Evolutionary conservation across 2,329 filamentous ascomycete genomes (phyloP), one percentile per base, ranked within the genome.

Genomic region (Fusarium coffeatum): DNA sequence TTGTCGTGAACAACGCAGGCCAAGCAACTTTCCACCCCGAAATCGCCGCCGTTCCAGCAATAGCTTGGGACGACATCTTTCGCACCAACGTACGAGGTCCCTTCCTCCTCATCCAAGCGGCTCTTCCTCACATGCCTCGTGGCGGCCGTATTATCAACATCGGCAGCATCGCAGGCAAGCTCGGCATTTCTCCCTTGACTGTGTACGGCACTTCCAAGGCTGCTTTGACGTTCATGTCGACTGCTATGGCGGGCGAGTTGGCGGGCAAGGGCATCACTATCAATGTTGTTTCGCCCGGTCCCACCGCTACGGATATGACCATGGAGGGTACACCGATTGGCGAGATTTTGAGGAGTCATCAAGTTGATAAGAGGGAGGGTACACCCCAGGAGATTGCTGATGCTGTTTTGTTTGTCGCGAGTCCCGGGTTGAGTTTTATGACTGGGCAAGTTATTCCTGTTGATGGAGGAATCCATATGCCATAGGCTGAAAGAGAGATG

Each of bases 131-230:
- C 37, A 65, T 81, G 8, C 59, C 74, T 1, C 58, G 57, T 2
- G 75, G 77, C 5, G 76, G 79, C 0, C 77, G 80, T 0, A 77
- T 81, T 3, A 71, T 81, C n/a, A 74, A 76, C 27, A 63, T 81
- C 5, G 79, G 78, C 2, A 80, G 78, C 0, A 73, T 74, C 6
- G 74, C 68, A n/a, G 77, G 78, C 3, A 71, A 78, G 2, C 57
- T 77, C 4, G 79, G 78, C 2, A 64, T 77, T 4, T 62, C 76
- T 2, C 71, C 63, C 0, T 68, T 78, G 34, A 75, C 77, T 0
- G 75, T 81, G 0, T 81, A 82, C 32, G 76, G 69, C 0, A 72
- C 78, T 4, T 78, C 78, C 0, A 81, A 81, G 51, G 79, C 78
- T 10, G 79, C 79, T 0, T 59, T 63, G n/a, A 41, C 51, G 1